Evolutionary conservation across 768 basidiomycete species (phyloP).

Genomic region (Tephrocybe sp.): DNA sequence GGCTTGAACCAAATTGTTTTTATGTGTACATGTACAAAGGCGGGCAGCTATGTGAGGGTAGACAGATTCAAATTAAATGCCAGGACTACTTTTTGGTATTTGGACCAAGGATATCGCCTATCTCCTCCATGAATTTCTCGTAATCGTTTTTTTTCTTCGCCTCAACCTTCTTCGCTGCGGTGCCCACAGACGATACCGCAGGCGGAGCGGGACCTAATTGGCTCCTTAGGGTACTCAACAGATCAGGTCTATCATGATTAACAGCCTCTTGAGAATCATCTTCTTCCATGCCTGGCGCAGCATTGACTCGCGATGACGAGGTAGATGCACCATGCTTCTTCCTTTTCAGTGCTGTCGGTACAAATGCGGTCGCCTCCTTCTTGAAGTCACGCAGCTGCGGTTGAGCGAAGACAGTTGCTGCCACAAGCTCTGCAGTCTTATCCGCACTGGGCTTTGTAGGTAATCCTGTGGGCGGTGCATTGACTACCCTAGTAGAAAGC

Average conservation of each 20-base stretch:
- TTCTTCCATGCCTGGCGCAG: slow-evolving; percentile 57
- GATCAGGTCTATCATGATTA: slow-evolving; percentile 56
- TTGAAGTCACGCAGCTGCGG: slow-evolving; percentile 91
- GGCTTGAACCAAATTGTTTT: no score
- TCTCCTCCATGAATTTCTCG: slow-evolving; percentile 72
- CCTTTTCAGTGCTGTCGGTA: slow-evolving; percentile 79
- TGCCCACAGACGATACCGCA: slow-evolving; percentile 16
- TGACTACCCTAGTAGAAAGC: slow-evolving; percentile 33
- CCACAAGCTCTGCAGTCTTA: slow-evolving; percentile 34
- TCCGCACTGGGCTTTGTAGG: slow-evolving; percentile 33
- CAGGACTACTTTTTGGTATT: slow-evolving; percentile 17
- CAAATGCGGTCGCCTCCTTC: slow-evolving; percentile 91
- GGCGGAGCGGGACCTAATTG: slow-evolving; percentile 51
- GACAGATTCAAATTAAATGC: background rate
- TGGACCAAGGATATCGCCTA: slow-evolving; percentile 61
- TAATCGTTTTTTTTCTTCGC: slow-evolving; percentile 67
- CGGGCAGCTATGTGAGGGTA: no score
- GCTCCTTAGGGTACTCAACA: slow-evolving; percentile 57
- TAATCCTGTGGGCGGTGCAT: slow-evolving; percentile 26
- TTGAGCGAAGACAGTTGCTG: slow-evolving; percentile 78
- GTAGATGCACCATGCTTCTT: slow-evolving; percentile 47
- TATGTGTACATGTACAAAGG: no score
- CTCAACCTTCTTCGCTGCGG: slow-evolving; percentile 22
- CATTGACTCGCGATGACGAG: slow-evolving; percentile 48
- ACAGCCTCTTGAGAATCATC: slow-evolving; percentile 24